Conservation (phyloP, 2,329 filamentous ascomycete species). For the Penicillium palitans region DNA sequence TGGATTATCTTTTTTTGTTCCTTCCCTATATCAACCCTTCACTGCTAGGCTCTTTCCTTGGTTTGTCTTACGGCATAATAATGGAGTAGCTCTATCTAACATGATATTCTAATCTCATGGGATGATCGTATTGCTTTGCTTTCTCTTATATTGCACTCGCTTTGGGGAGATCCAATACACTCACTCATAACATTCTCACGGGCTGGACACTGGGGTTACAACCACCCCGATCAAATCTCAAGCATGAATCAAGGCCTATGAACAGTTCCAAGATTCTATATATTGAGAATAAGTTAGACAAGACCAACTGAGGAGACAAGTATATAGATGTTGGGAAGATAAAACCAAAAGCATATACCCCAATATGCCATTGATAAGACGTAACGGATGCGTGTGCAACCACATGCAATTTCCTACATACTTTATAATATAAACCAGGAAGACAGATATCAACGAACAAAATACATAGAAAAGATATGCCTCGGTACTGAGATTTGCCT, state of each 20-base stretch:
- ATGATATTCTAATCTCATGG: background rate
- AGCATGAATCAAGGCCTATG: background rate
- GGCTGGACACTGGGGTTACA: background rate
- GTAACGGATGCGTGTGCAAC: background rate
- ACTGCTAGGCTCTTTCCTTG: background rate
- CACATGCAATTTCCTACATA: background rate
- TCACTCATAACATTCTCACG: background rate
- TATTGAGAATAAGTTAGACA: slow-evolving; percentile 5
- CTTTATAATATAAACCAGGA: background rate
- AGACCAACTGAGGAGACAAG: slow-evolving; percentile 9
- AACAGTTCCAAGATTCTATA: background rate
- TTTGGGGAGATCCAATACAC: background rate
- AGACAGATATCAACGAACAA: background rate
- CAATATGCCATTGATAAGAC: background rate
- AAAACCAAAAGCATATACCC: background rate
- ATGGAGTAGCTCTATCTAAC: background rate
- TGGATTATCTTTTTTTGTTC: background rate
- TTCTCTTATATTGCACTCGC: background rate
- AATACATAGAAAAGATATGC: background rate
- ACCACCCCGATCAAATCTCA: background rate
- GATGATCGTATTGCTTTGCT: background rate
- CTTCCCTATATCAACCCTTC: too few species aligned
- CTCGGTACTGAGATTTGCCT: slow-evolving; percentile 4
- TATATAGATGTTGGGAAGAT: slow-evolving; percentile 12
- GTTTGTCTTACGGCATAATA: background rate